Evolutionary conservation across 2,329 filamentous ascomycete genomes (phyloP).

Genomic region (Cryphonectria carpinicola): DNA sequence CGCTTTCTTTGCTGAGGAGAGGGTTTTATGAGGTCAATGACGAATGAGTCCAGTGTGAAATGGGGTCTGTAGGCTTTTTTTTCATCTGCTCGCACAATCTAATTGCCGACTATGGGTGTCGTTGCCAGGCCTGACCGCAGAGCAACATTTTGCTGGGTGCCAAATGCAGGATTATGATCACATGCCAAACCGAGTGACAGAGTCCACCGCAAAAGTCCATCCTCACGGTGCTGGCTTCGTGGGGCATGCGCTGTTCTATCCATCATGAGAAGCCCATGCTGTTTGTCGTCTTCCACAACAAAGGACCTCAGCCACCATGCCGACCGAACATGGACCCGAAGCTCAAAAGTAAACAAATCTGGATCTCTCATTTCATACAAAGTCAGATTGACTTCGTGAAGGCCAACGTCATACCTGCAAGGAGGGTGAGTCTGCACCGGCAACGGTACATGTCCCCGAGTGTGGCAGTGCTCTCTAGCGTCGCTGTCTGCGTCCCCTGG

Average conservation of each 20-base stretch:
- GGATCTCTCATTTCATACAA: neutral
- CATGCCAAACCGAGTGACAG: neutral
- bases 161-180: neutral
- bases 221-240: neutral
- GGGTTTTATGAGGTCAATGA: slow-evolving; percentile 21
- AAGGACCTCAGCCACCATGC: neutral
- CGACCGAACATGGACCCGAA: neutral
- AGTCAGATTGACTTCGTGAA: neutral
- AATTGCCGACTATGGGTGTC: slow-evolving; percentile 20
- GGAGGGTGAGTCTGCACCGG: neutral
- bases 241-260: neutral
- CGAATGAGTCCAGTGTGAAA: slow-evolving; percentile 19
- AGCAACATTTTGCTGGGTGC: neutral
- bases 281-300: neutral
- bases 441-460: slow-evolving; percentile 21
- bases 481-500: neutral
- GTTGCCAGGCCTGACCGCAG: slow-evolving; percentile 1
- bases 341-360: neutral
- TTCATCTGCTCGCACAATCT: slow-evolving; percentile 22
- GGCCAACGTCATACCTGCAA: slow-evolving; percentile 9
- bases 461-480: slow-evolving; percentile 30
- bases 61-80: slow-evolving; percentile 25
- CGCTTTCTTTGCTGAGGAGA: slow-evolving; percentile 17
- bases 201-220: neutral
- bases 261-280: neutral